Conservation (phyloP, 352 stramenopile genomes). For the Pythium periplocum region DNA sequence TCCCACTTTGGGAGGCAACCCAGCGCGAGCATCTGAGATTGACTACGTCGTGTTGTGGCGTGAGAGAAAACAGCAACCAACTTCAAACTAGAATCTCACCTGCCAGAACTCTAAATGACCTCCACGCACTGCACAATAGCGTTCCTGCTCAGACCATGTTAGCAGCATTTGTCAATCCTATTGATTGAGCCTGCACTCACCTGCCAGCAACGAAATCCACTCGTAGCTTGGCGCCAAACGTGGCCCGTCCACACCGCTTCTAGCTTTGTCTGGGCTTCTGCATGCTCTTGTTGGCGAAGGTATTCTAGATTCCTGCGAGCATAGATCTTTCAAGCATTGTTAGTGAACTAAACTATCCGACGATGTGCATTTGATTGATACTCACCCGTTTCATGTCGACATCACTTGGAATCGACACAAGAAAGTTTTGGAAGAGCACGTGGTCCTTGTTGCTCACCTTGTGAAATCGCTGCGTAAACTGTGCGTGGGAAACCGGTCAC, state of each 20-base stretch:
- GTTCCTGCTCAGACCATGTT: constrained; percentile 13
- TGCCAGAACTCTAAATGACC: constrained; percentile 32
- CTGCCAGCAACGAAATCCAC: no score
- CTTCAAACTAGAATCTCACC: constrained; percentile 6
- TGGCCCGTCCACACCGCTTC: constrained; percentile 27
- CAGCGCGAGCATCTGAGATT: constrained; percentile 27
- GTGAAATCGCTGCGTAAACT: constrained; percentile 36
- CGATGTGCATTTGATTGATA: not conserved
- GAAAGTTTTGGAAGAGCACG: constrained; percentile 26
- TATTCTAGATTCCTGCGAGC: constrained; percentile 25
- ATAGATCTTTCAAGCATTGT: constrained; percentile 23
- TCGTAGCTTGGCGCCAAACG: constrained; percentile 17
- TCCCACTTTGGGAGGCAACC: constrained; percentile 17
- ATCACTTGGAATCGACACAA: constrained; percentile 28
- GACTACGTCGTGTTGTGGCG: constrained; percentile 9
- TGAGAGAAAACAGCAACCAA: no score
- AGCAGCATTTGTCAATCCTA: not conserved
- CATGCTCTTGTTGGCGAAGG: constrained; percentile 25
- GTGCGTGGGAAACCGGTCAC: not conserved
- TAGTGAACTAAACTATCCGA: not conserved
- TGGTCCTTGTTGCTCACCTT: constrained; percentile 20
- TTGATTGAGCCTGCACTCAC: no score
- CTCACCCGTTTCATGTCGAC: constrained; percentile 25
- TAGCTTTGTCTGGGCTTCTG: constrained; percentile 25
- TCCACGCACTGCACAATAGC: constrained; percentile 26